These are phyloP conservation scores for Colletotrichum musae DNA, from an alignment of 2,329 filamentous ascomycete genomes.

Conservation along the genomic window DNA sequence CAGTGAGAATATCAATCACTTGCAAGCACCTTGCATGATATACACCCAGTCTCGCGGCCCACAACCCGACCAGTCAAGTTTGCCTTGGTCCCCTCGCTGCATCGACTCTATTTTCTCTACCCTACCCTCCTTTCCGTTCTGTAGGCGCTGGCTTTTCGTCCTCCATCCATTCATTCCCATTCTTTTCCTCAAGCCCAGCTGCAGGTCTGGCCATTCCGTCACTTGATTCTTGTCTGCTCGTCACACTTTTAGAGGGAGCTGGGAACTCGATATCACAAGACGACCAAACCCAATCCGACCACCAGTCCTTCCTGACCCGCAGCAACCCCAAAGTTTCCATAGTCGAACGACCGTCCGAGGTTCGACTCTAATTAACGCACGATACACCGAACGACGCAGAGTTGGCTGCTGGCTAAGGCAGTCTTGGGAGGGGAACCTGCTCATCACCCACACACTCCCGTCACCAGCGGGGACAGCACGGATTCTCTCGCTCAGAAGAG, in stretches of 20 bases:
- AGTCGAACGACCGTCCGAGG: constrained; percentile 39
- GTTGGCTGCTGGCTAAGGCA: constrained; percentile 6
- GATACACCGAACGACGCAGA: constrained; percentile 39
- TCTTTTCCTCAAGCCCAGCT: constrained; percentile 38
- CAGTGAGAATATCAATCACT: constrained; percentile 38
- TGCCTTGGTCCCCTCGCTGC: constrained; percentile 35
- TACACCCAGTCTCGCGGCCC: constrained; percentile 41
- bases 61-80: constrained; percentile 39
- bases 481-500: constrained; percentile 1
- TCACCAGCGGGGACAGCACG: constrained; percentile 19
- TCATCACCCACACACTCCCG: constrained; percentile 23
- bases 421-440: constrained; percentile 25
- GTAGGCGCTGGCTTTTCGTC: constrained; percentile 48
- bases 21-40: constrained; percentile 44
- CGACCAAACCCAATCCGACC: constrained; percentile 30
- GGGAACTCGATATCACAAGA: constrained; percentile 25
- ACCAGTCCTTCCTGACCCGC: constrained; percentile 35
- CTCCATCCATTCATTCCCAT: constrained; percentile 46
- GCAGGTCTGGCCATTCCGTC: constrained; percentile 41
- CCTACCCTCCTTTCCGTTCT: constrained; percentile 40
- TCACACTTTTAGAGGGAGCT: constrained; percentile 19
- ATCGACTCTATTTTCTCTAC: constrained; percentile 40
- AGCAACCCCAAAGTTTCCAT: constrained; percentile 7
- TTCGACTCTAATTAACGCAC: constrained; percentile 39
- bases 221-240: constrained; percentile 27